A percentile compares a stretch with the other conserved stretches of the same genome.
Evolutionary conservation across 345 rosid species (phyloP).

Genomic region (Arabidopsis arenosa): DNA sequence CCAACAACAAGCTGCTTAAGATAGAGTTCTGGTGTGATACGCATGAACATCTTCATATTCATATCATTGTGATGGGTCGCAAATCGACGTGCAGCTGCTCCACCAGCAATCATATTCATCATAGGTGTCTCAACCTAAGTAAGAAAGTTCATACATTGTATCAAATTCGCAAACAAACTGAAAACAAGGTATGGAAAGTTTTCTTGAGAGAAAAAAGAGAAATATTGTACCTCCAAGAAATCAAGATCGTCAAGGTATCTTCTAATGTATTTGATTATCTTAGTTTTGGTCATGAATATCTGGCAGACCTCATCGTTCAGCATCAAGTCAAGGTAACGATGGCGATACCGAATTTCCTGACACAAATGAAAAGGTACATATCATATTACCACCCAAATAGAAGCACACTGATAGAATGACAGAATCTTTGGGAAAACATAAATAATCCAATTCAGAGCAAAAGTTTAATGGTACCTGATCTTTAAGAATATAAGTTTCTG

Average conservation of each 20-base stretch:
- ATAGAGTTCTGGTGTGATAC: constrained; percentile 90
- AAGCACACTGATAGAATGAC: no score
- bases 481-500: constrained; percentile 68
- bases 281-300: constrained; percentile 68
- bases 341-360: constrained; percentile 89
- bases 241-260: constrained; percentile 68
- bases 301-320: constrained; percentile 71
- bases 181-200: not conserved
- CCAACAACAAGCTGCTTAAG: constrained; percentile 89
- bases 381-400: no score
- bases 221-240: constrained; percentile 67
- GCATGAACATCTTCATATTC: constrained; percentile 79
- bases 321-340: constrained; percentile 86
- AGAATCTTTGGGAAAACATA: no score
- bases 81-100: constrained; percentile 93
- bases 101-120: constrained; percentile 92
- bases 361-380: constrained; percentile 18
- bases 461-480: constrained; percentile 64
- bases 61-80: constrained; percentile 86
- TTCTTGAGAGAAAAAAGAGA: not conserved
- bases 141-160: not conserved
- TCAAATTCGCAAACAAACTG: not conserved
- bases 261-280: constrained; percentile 55
- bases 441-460: not conserved
- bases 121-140: constrained; percentile 83